phyloP scores from a whole-genome alignment of 257 asterid species.

The Lycium ferocissimum region DNA sequence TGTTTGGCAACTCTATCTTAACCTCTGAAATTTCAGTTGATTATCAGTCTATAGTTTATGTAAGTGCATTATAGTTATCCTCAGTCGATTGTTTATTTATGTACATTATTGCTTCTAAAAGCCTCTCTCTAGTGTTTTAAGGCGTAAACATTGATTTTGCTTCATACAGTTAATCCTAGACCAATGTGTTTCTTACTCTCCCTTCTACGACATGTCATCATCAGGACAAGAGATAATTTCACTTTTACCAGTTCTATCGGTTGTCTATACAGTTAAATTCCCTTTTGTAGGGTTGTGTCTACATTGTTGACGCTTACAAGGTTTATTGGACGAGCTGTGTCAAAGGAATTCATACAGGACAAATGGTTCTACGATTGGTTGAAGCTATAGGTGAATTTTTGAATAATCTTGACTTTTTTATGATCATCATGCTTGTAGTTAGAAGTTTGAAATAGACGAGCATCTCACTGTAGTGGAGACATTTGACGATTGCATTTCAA shows the following conservation, averaged over 20 bases:
- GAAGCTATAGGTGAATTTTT: slow-evolving; percentile 90
- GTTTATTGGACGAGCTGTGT: slow-evolving; percentile 88
- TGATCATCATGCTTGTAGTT: background rate
- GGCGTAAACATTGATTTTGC: slow-evolving; percentile 11
- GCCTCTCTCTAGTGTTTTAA: slow-evolving; percentile 17
- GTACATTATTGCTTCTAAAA: background rate
- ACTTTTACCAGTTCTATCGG: slow-evolving; percentile 20
- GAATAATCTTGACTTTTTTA: slow-evolving; percentile 13
- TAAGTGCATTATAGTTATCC: background rate
- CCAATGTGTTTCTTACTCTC: slow-evolving; percentile 17
- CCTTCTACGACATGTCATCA: background rate
- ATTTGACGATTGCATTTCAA: background rate
- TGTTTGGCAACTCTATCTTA: background rate
- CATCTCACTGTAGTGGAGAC: background rate
- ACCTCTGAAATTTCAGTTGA: background rate
- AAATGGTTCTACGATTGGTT: slow-evolving; percentile 87
- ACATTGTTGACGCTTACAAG: slow-evolving; percentile 87
- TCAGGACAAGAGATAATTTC: background rate
- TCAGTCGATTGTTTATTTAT: background rate
- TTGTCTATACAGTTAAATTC: slow-evolving; percentile 21
- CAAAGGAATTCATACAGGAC: slow-evolving; percentile 85
- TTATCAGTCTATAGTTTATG: background rate
- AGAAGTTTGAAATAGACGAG: background rate
- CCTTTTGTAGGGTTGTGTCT: slow-evolving; percentile 78
- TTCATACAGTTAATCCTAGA: background rate